These are phyloP conservation scores for Chiua virens DNA, from an alignment of 768 basidiomycete genomes.

Conservation along the genomic window DNA sequence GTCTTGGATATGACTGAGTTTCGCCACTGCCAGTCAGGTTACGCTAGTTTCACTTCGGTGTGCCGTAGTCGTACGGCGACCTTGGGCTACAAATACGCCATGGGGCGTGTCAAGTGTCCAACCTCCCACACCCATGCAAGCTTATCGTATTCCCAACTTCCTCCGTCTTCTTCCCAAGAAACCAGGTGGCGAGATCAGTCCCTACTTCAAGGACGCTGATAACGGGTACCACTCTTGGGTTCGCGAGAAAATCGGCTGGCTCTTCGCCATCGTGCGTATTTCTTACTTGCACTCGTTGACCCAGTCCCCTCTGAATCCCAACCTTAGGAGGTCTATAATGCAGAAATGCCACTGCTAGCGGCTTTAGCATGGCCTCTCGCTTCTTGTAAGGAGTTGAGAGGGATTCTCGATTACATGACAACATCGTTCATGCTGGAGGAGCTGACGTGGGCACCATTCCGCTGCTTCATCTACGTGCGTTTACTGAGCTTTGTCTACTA, in stretches of 20 bases:
- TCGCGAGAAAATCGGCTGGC: slow-evolving; percentile 19
- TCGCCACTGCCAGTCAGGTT: slow-evolving; percentile 5
- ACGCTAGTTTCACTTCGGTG: slow-evolving; percentile 18
- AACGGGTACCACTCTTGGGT: slow-evolving; percentile 25
- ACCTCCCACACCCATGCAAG: slow-evolving; percentile 16
- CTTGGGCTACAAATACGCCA: slow-evolving; percentile 16
- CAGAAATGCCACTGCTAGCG: slow-evolving; percentile 27
- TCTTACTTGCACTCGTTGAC: too few relatives aligned
- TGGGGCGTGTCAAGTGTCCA: background rate
- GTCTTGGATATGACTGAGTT: background rate
- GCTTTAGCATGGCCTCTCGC: slow-evolving; percentile 25
- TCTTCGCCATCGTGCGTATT: slow-evolving; percentile 20
- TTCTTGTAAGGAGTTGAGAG: slow-evolving; percentile 18
- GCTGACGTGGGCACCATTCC: slow-evolving; percentile 20
- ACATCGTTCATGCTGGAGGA: slow-evolving; percentile 32
- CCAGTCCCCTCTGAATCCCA: background rate
- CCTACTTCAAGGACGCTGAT: slow-evolving; percentile 24
- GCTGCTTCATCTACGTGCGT: background rate
- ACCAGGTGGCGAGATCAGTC: slow-evolving; percentile 28
- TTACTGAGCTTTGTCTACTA: slow-evolving; percentile 2
- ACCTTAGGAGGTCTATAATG: slow-evolving; percentile 26
- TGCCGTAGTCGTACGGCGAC: background rate
- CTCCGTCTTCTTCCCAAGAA: slow-evolving; percentile 26
- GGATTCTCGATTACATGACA: slow-evolving; percentile 30
- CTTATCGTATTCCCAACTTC: slow-evolving; percentile 26